phyloP scores from a whole-genome alignment of 805 yeast genomes.

The Soucietia sequanensis region DNA sequence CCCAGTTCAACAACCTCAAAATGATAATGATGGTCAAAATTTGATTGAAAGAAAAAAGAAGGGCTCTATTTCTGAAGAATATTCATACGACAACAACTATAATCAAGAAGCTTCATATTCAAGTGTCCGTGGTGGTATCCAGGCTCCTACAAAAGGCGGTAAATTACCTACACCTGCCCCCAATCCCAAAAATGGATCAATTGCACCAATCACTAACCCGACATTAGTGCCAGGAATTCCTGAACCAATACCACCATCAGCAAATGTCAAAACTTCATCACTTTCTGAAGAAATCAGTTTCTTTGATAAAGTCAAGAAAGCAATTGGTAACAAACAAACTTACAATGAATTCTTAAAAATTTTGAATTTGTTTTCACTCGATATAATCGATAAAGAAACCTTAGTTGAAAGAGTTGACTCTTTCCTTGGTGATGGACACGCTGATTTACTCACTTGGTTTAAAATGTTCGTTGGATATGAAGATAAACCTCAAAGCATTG shows the following conservation, averaged over 20 bases:
- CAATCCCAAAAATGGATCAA: conserved; percentile 28
- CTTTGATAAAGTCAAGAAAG: conserved; percentile 88
- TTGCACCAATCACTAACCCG: conserved; percentile 46
- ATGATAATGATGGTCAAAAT: conserved; percentile 9
- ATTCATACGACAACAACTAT: conserved; percentile 29
- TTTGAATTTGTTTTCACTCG: conserved; percentile 84
- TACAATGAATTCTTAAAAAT: conserved; percentile 91
- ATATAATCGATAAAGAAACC: conserved; percentile 78
- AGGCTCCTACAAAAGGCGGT: conserved; percentile 19
- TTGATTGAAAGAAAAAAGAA: conserved; percentile 13
- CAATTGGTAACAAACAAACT: conserved; percentile 82
- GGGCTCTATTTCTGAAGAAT: conserved; percentile 27
- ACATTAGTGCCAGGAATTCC: conserved; percentile 83
- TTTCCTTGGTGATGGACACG: conserved; percentile 73
- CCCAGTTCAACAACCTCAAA: conserved; percentile 11
- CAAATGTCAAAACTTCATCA: conserved; percentile 50
- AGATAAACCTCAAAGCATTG: conserved; percentile 82
- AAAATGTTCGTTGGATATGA: conserved; percentile 87
- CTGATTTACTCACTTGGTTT: conserved; percentile 87
- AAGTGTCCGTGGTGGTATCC: conserved; percentile 39
- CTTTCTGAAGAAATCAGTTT: conserved; percentile 83
- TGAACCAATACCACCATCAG: conserved; percentile 64
- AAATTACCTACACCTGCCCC: conserved; percentile 4
- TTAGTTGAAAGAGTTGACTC: conserved; percentile 82
- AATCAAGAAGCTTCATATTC: conserved; percentile 50